phyloP scores from a whole-genome alignment of 192 early-diverging fungal species.

The Lobosporangium transversale region DNA sequence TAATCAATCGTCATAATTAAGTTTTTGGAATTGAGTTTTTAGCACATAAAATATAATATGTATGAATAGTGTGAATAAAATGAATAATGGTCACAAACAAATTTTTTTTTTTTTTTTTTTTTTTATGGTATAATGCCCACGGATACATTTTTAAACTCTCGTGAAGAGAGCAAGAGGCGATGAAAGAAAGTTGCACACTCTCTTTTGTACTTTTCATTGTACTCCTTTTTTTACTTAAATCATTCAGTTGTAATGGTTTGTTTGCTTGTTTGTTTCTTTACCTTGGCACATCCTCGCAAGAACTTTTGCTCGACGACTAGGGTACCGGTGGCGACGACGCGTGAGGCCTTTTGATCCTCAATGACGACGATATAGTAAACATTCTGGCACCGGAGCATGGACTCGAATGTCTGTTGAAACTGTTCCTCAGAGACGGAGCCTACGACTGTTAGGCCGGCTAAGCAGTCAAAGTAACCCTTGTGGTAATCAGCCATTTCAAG shows the following conservation, averaged over 20 bases:
- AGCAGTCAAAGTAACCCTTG: slow-evolving; percentile 75
- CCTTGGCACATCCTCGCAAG: slow-evolving; percentile 80
- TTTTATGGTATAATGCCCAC: no score
- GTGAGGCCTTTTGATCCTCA: slow-evolving; percentile 67
- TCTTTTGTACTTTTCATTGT: not conserved
- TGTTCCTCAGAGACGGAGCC: slow-evolving; percentile 73
- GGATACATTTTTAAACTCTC: not conserved
- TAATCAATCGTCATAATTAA: no score
- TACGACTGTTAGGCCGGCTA: slow-evolving; percentile 82
- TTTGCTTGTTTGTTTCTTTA: slow-evolving; percentile 23
- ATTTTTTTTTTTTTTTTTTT: not conserved
- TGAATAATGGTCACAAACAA: not conserved
- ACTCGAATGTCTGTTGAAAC: slow-evolving; percentile 74
- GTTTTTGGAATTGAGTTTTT: no score
- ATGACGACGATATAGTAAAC: slow-evolving; percentile 86
- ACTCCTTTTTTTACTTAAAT: not conserved
- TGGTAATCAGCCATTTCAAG: slow-evolving; percentile 81
- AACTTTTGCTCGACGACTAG: slow-evolving; percentile 94
- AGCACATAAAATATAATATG: no score
- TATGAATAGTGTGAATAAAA: not conserved
- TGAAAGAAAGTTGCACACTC: not conserved
- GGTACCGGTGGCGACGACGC: slow-evolving; percentile 87
- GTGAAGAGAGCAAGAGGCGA: not conserved
- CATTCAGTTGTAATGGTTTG: not conserved
- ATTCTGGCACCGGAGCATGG: slow-evolving; percentile 72